Conservation (phyloP, 2,329 filamentous ascomycete species). For the Hymenotorrendiella dingleyae region DNA sequence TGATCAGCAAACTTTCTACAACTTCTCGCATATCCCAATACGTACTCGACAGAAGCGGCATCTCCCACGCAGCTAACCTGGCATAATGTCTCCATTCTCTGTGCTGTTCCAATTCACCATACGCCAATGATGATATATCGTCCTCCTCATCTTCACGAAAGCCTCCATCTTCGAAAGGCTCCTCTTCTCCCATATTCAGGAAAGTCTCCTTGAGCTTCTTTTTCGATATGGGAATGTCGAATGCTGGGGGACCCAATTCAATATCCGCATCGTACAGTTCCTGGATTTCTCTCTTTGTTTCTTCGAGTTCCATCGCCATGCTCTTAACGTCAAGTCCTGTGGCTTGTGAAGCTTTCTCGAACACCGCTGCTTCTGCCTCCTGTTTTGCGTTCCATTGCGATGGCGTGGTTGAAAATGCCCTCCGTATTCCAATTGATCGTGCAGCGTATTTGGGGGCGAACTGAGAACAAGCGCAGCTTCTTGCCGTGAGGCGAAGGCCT, state of each 20-base stretch:
- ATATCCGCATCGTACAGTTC: slow-evolving; percentile 7
- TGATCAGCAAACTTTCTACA: slow-evolving; percentile 13
- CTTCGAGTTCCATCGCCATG: slow-evolving; percentile 3
- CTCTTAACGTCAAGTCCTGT: slow-evolving; percentile 4
- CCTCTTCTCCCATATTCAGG: slow-evolving; percentile 28
- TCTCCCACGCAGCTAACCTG: slow-evolving; percentile 86
- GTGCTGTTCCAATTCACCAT: slow-evolving; percentile 82
- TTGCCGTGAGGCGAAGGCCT: slow-evolving; percentile 24
- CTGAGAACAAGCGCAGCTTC: slow-evolving; percentile 20
- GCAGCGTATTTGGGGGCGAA: slow-evolving; percentile 10
- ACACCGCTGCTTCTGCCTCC: neutral
- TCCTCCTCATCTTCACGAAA: slow-evolving; percentile 58
- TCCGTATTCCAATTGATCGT: slow-evolving; percentile 18
- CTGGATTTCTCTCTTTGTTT: slow-evolving; percentile 7
- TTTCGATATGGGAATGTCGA: slow-evolving; percentile 5
- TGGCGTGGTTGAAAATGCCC: slow-evolving; percentile 22
- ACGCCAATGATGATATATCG: slow-evolving; percentile 76
- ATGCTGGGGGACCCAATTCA: slow-evolving; percentile 5
- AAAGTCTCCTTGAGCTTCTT: slow-evolving; percentile 29
- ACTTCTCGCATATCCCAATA: slow-evolving; percentile 18
- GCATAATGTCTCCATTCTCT: slow-evolving; percentile 85
- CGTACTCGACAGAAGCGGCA: slow-evolving; percentile 85
- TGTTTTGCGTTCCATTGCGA: slow-evolving; percentile 6
- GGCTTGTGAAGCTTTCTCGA: neutral
- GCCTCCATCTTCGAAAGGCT: slow-evolving; percentile 24